Conservation (phyloP, 352 stramenopile genomes). For the Pythium insidiosum region DNA sequence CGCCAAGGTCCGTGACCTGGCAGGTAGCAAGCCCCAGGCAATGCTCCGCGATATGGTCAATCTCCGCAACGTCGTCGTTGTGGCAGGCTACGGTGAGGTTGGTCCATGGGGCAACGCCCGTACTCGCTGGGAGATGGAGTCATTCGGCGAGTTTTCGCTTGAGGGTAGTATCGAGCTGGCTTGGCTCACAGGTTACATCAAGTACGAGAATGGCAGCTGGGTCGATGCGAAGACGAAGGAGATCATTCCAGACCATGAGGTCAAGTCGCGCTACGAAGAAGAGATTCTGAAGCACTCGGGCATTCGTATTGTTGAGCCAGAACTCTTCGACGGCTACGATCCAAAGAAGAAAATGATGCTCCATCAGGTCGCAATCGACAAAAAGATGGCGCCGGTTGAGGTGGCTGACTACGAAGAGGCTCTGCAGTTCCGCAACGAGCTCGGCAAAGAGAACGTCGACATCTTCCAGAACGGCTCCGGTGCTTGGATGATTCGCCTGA, state of each 20-base stretch:
- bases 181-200: constrained; percentile 79
- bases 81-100: constrained; percentile 84
- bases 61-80: constrained; percentile 74
- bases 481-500: constrained; percentile 79
- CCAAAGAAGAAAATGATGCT: constrained; percentile 83
- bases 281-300: constrained; percentile 68
- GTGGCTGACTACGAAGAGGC: constrained; percentile 77
- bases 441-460: constrained; percentile 79
- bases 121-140: constrained; percentile 88
- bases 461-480: constrained; percentile 62
- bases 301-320: constrained; percentile 81
- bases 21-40: constrained; percentile 24
- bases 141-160: constrained; percentile 83
- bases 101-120: constrained; percentile 80
- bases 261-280: constrained; percentile 82
- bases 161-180: constrained; percentile 86
- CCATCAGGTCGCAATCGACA: constrained; percentile 84
- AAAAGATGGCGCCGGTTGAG: constrained; percentile 85
- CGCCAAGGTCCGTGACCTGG: constrained; percentile 24
- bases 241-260: constrained; percentile 56
- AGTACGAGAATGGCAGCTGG: constrained; percentile 79
- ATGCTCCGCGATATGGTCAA: constrained; percentile 72
- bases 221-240: constrained; percentile 79
- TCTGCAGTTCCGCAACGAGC: constrained; percentile 67
- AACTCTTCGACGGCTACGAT: constrained; percentile 85